Percentiles rank a stretch among this genome's conserved stretches.
Evolutionary conservation across 108 stramenopile genomes (phyloP).

Genomic region (Cyclotella baltica): DNA sequence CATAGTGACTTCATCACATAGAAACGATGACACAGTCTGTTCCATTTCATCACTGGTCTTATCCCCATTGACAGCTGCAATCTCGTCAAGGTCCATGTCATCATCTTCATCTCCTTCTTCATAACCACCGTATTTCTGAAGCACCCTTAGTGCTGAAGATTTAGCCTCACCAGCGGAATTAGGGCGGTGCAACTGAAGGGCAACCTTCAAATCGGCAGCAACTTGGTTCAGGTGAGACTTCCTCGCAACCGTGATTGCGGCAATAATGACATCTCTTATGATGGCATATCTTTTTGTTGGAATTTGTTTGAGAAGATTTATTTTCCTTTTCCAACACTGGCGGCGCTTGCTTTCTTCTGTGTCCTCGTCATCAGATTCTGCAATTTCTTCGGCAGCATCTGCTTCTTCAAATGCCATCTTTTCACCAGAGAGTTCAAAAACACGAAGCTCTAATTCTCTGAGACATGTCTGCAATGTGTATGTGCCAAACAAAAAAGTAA

Average conservation of each 20-base stretch:
- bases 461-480: constrained; percentile 14
- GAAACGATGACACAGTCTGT: constrained; percentile 56
- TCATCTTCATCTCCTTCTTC: constrained; percentile 65
- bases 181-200: constrained; percentile 70
- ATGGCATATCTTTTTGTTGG: constrained; percentile 56
- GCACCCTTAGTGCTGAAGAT: constrained; percentile 62
- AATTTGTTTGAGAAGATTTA: constrained; percentile 62
- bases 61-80: constrained; percentile 44
- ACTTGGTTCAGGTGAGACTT: constrained; percentile 74
- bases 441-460: constrained; percentile 42
- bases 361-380: constrained; percentile 61
- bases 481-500: background rate
- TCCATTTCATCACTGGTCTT: constrained; percentile 42
- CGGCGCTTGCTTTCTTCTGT: constrained; percentile 53
- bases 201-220: constrained; percentile 69
- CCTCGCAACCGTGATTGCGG: constrained; percentile 81
- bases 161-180: constrained; percentile 72
- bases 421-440: constrained; percentile 64
- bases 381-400: constrained; percentile 72
- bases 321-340: constrained; percentile 76
- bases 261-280: constrained; percentile 70
- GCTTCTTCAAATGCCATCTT: constrained; percentile 71
- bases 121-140: constrained; percentile 77
- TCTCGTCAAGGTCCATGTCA: constrained; percentile 62
- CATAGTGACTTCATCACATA: constrained; percentile 73